Evolutionary conservation across 2,329 filamentous ascomycete genomes (phyloP), one percentile per base, ranked within the genome.

Genomic region (Kalaharituber pfeilii): DNA sequence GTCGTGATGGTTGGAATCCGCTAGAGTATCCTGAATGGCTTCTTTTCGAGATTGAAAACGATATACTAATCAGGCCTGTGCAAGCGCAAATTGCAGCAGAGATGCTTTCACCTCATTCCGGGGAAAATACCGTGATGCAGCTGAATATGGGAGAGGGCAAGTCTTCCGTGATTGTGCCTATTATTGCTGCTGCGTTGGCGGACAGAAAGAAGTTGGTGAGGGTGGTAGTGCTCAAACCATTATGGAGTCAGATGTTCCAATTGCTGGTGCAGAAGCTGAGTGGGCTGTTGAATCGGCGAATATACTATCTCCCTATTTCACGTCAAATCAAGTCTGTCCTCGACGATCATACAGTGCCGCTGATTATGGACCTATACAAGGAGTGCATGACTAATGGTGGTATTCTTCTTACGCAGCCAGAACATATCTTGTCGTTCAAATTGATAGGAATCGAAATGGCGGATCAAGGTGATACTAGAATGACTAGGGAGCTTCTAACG

Each of bases 391-490:
- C 65, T 1, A 62, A 61, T 0, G 67, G 67, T 0, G 80, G 79
- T 0, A 65, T 84, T 0, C 70, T 84, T 22, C 65, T 84, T 0
- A 71, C 73, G 0, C 70, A 79, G 1, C 81, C 80, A 0, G 80
- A 83, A 52, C 77, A 84, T 56, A 68, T 79, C 0, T 67, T 84
- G 5, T 84, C 80, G 0, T 82, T 81, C 64, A 76, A 75, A 60
- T 68, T 84, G 1, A 79, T 77, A 56, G 78, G 77, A 0, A 62
- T 77, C 0, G 78, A 83, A 58, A 70, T 72, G 1, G 63, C 81
- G 0, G 71, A 72, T 0, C 74, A 80, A 49, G 65, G 65, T 1
- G 66, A 70, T 2, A 67, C 73, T 29, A 73, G 74, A 0, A 63
- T 59, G 0, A 61, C 59, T 1, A 33, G n/a, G 29, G 76, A 83